A percentile compares a stretch with the other conserved stretches of the same genome.
Evolutionary conservation across 441 rosid species (phyloP).

Genomic region (Pelargonium myrrhifolium): DNA sequence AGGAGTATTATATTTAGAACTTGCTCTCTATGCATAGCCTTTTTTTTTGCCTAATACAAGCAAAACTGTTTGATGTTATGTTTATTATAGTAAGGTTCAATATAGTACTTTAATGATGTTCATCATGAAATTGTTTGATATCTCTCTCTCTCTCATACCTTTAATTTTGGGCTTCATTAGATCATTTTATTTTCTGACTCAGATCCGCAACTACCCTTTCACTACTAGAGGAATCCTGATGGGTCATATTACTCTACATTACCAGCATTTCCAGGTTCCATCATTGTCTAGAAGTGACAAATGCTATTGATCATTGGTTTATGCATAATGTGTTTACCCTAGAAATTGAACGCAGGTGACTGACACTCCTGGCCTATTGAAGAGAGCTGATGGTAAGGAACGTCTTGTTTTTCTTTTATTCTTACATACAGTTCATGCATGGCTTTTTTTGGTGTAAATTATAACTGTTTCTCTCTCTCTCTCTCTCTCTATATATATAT

Average conservation of each 20-base stretch:
- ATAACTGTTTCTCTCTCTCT: no score
- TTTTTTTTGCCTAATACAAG: neutral
- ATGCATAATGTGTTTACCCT: constrained; percentile 14
- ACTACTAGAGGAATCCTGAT: constrained; percentile 91
- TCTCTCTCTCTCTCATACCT: constrained; percentile 4
- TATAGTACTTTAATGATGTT: neutral
- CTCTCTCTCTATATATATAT: no score
- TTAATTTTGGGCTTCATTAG: neutral
- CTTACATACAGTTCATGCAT: no score
- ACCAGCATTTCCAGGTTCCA: constrained; percentile 70
- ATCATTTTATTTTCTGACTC: neutral
- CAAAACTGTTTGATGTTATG: neutral
- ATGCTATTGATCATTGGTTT: constrained; percentile 5
- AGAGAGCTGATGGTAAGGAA: constrained; percentile 70
- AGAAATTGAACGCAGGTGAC: constrained; percentile 55
- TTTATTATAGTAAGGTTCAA: neutral
- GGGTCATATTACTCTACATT: constrained; percentile 76
- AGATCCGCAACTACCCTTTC: constrained; percentile 96
- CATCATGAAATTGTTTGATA: neutral
- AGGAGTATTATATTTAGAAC: no score
- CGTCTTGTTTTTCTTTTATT: neutral
- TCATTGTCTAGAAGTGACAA: constrained; percentile 15
- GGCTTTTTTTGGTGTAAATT: no score
- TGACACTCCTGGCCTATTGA: constrained; percentile 90
- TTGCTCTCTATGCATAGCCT: neutral